These are phyloP conservation scores for Daldinia vernicosa DNA, from an alignment of 495 filamentous ascomycete genomes.

Conservation along the genomic window DNA sequence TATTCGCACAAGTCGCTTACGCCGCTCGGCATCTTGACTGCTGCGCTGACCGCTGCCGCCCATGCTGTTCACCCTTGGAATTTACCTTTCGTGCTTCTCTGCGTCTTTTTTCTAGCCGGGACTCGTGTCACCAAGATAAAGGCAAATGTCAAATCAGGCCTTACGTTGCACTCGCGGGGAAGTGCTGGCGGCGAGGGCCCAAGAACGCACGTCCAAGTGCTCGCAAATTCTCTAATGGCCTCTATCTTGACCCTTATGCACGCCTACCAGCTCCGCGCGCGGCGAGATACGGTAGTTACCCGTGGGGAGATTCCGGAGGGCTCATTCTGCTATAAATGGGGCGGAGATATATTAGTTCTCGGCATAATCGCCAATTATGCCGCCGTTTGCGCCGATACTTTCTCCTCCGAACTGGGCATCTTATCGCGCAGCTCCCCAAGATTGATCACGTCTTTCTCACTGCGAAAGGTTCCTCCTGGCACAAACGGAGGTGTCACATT, in stretches of 20 bases:
- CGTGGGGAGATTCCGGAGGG: conserved; percentile 34
- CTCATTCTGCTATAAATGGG: conserved; percentile 59
- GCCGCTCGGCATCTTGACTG: conserved; percentile 72
- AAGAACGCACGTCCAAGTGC: conserved; percentile 86
- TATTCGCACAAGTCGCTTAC: conserved; percentile 79
- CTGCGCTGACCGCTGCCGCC: conserved; percentile 73
- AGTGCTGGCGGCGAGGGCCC: conserved; percentile 78
- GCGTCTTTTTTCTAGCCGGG: conserved; percentile 86
- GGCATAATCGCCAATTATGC: conserved; percentile 82
- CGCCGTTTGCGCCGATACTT: conserved; percentile 90
- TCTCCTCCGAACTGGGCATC: conserved; percentile 95
- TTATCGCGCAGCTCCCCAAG: conserved; percentile 77
- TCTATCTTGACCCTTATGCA: conserved; percentile 78
- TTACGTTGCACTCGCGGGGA: conserved; percentile 81
- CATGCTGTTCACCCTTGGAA: conserved; percentile 93
- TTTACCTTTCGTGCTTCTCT: conserved; percentile 82
- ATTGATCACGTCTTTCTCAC: conserved; percentile 82
- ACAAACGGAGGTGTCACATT: conserved; percentile 92
- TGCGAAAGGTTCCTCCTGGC: conserved; percentile 81
- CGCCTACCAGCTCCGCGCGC: conserved; percentile 65
- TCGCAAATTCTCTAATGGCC: conserved; percentile 86
- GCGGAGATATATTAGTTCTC: conserved; percentile 64
- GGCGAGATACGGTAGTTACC: conserved; percentile 46
- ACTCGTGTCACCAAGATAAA: conserved; percentile 88
- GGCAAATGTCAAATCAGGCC: conserved; percentile 79